Evolutionary conservation across 83 land plant genomes (phyloP), one percentile per base, ranked within the genome.

Genomic region (Diphasiastrum complanatum): DNA sequence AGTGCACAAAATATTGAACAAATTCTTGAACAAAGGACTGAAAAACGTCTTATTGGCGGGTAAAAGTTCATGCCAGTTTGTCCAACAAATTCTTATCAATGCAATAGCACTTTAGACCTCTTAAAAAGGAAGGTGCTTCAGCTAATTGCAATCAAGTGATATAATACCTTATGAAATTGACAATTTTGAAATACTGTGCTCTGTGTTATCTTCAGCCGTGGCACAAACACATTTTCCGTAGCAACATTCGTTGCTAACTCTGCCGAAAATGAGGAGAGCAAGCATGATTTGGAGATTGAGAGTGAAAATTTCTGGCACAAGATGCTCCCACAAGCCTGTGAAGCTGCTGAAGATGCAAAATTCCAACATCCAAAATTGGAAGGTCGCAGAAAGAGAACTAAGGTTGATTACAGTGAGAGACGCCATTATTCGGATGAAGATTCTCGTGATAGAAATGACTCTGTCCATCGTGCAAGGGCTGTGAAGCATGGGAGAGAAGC

Each of bases 1-100:
- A 46, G 60, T 43, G 60, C 69, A 5, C 61, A 71, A 35, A 64
- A 71, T 36, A 71, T 71, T 33, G 69, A 71, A 20, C 75, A 71
- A 24, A 71, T 71, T 34, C 45, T 71, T 29, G 63, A 71, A 53
- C 68, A 65, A 24, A 55, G 75, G 24, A 71, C 75, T 0, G 63
- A 71, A 32, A 55, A 71, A 54, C 63, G 75, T 20, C 30, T 52
- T 12, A 65, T 71, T 43, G 75, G 75, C 47, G 75, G 75, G 75
- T 71, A 57, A 49, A 33, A n/a, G 26, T 22, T 20, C 11, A 6
- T 47, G 23, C 16, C 4, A 18, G 51, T 5, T 18, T 47, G 19
- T 47, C 23, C 23, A 24, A 5, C 19, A 24, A 47, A 18, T 18
- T 47, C 23, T 47, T 24, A 47, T 47, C 5, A 5, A 18, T 18